Evolutionary conservation across 345 rosid genomes (phyloP), one percentile per base, ranked within the genome.

Genomic region (Eucalyptus cloeziana): DNA sequence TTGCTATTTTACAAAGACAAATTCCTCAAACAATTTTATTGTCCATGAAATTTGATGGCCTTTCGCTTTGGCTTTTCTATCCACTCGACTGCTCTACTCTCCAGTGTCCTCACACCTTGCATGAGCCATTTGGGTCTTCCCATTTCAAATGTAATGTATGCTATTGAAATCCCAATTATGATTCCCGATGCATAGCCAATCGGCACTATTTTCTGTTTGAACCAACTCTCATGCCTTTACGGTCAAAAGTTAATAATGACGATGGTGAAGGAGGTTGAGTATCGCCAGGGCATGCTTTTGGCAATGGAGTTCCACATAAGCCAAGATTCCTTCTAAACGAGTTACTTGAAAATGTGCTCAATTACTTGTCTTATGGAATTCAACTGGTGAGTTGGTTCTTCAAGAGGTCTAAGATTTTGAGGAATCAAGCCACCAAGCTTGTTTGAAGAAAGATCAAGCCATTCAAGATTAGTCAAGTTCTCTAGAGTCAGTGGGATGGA

Each of bases 81-180:
- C 30, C 62, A 56, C 3, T 56, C 0, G 13, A 4, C 0, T 4
- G 12, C 30, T 56, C 30, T 56, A 4, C 62, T 4, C 62, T 56
- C 62, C 0, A 56, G 62, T 0, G 22, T 22, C 5, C 2, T 22
- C 62, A 56, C 0, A 0, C 62, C 13, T 56, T 1, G 0, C 3
- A 2, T 56, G 27, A 56, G 30, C 62, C 62, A 56, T 56, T 56
- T 9, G 62, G 13, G 62, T 1, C 1, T 22, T 56, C 30, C 1
- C 1, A 1, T 56, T 56, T 56, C 62, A 56, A 22, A 56, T 56
- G 62, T 27, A 9, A 56, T 56, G 0, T 54, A 1, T 54, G 11
- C 62, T 56, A 56, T 60, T 0, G 15, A 60, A 60, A 60, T 25
- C 7, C 31, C 67, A 60, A 60, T 27, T 11, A 5, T 0, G 4